A percentile compares a stretch with the other conserved stretches of the same genome.
Evolutionary conservation across 306 rosid genomes (phyloP).

Genomic region (Malus sylvestris): DNA sequence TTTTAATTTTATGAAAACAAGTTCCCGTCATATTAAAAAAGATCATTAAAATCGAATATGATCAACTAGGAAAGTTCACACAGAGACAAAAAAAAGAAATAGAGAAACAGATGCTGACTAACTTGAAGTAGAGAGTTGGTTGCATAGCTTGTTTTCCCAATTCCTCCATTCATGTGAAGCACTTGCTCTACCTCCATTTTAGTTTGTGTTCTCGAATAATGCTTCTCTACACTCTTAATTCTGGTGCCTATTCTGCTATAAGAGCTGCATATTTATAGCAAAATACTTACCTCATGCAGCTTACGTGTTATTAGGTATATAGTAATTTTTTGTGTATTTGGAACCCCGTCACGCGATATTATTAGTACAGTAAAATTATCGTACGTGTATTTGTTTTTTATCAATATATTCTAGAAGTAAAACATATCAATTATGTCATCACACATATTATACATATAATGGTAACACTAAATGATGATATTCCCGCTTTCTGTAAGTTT

Average conservation of each 20-base stretch:
- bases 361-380: too few relatives aligned
- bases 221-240: not conserved
- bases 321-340: too few relatives aligned
- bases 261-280: not conserved
- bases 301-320: too few relatives aligned
- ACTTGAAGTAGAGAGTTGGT: constrained; percentile 13
- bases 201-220: not conserved
- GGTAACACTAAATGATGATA: too few relatives aligned
- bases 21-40: not conserved
- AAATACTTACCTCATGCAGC: not conserved
- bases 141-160: constrained; percentile 8
- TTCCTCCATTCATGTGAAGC: constrained; percentile 14
- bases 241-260: not conserved
- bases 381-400: too few relatives aligned
- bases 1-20: not conserved
- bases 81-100: not conserved
- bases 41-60: not conserved
- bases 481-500: too few relatives aligned
- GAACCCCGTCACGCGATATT: too few relatives aligned
- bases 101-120: not conserved
- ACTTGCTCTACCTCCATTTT: constrained; percentile 5
- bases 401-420: too few relatives aligned
- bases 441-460: too few relatives aligned
- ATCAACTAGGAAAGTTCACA: too few relatives aligned
- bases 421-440: too few relatives aligned